These are phyloP conservation scores for Phytopythium cucurbitacearum DNA, from an alignment of 352 stramenopile genomes.

Conservation along the genomic window DNA sequence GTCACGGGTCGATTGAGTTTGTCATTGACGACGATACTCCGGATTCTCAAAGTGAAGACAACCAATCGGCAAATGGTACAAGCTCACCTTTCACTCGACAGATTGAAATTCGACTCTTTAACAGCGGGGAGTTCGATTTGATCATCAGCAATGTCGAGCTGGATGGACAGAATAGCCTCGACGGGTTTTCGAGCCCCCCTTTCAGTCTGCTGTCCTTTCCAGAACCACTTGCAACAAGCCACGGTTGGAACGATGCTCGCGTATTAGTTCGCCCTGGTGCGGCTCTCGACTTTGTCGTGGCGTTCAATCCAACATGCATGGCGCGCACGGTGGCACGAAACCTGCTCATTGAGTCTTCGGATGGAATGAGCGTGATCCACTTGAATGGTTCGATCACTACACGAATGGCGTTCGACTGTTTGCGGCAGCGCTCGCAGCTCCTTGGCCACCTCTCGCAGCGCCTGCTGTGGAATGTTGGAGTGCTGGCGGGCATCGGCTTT, in stretches of 20 bases:
- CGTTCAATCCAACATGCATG: not conserved
- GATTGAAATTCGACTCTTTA: not conserved
- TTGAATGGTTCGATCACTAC: not conserved
- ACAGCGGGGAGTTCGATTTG: conserved; percentile 3
- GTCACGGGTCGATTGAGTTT: conserved; percentile 1
- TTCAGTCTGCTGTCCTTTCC: too few relatives aligned
- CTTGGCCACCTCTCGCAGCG: not conserved
- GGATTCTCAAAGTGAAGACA: not conserved
- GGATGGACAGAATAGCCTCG: not conserved
- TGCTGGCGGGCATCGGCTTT: not conserved
- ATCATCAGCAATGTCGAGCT: conserved; percentile 4
- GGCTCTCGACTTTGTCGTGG: not conserved
- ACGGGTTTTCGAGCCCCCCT: too few relatives aligned
- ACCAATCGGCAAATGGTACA: not conserved
- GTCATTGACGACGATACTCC: not conserved
- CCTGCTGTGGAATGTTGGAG: not conserved
- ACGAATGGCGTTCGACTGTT: not conserved
- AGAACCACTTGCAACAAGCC: too few relatives aligned
- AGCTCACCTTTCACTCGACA: not conserved
- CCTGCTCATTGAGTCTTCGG: not conserved
- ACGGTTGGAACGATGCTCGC: too few relatives aligned
- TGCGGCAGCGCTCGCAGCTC: not conserved
- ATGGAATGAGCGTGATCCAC: not conserved
- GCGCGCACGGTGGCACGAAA: not conserved
- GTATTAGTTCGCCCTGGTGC: not conserved